Evolutionary conservation across 352 stramenopile genomes (phyloP).

Genomic region (Pythium graminicola): DNA sequence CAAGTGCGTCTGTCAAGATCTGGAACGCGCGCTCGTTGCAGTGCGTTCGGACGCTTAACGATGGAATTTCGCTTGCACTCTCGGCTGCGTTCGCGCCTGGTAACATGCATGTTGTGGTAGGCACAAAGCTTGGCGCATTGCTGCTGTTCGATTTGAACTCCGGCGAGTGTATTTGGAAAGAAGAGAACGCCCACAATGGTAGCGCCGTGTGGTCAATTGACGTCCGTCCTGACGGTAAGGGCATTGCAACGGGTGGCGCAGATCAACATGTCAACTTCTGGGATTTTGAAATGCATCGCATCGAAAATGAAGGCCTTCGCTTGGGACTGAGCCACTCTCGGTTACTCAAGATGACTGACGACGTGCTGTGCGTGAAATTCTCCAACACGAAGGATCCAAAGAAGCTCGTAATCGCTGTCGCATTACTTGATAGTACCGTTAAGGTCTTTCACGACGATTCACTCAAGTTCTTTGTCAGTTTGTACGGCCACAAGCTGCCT

Average conservation of each 20-base stretch:
- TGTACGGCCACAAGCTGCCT: constrained; percentile 99
- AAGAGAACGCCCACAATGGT: constrained; percentile 86
- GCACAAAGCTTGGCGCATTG: constrained; percentile 94
- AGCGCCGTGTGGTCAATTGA: constrained; percentile 97
- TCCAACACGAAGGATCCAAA: constrained; percentile 89
- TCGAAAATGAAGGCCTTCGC: constrained; percentile 52
- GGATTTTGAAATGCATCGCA: constrained; percentile 92
- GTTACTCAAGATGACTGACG: constrained; percentile 98
- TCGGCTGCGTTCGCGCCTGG: constrained; percentile 94
- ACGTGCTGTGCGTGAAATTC: constrained; percentile 97
- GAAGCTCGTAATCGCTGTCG: constrained; percentile 86
- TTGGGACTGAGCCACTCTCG: constrained; percentile 92
- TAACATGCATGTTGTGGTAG: constrained; percentile 96
- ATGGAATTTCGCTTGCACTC: constrained; percentile 82
- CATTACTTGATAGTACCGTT: constrained; percentile 95
- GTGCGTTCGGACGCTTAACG: constrained; percentile 86
- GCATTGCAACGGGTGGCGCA: constrained; percentile 93
- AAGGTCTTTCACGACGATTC: constrained; percentile 99
- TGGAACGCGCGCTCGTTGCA: constrained; percentile 89
- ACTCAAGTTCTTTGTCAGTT: constrained; percentile 98
- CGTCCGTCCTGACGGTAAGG: constrained; percentile 86
- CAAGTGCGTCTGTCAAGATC: constrained; percentile 85
- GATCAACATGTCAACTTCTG: constrained; percentile 99
- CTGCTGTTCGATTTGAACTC: constrained; percentile 94
- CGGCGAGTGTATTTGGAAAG: constrained; percentile 90